Evolutionary conservation across 768 basidiomycete genomes (phyloP).

Genomic region (Sutorius australiensis): DNA sequence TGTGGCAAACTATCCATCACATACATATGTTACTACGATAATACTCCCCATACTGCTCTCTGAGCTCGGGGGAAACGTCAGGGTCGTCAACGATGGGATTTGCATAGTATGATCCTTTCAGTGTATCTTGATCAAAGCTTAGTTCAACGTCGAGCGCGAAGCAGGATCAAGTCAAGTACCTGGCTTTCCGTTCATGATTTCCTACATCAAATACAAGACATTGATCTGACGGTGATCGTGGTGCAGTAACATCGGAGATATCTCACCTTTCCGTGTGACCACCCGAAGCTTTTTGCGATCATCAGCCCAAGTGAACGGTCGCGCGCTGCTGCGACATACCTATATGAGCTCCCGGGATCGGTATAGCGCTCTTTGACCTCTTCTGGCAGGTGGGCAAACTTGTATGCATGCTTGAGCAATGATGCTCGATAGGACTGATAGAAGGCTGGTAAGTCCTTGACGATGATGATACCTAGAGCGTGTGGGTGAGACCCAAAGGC

Average conservation of each 20-base stretch:
- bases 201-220: conserved; percentile 39
- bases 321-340: conserved; percentile 41
- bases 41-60: conserved; percentile 69
- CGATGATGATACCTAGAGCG: conserved; percentile 76
- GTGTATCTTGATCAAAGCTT: conserved; percentile 48
- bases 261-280: conserved; percentile 90
- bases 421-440: conserved; percentile 64
- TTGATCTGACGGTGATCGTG: neutral
- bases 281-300: conserved; percentile 68
- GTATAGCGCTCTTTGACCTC: conserved; percentile 66
- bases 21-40: conserved; percentile 88
- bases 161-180: conserved; percentile 36
- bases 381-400: conserved; percentile 71
- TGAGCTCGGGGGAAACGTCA: conserved; percentile 54
- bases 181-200: conserved; percentile 94
- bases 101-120: conserved; percentile 95
- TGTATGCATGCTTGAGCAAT: conserved; percentile 70
- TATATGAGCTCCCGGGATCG: conserved; percentile 69
- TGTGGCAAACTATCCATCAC: conserved; percentile 3
- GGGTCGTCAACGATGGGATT: conserved; percentile 66
- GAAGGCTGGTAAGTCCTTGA: conserved; percentile 71
- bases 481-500: conserved; percentile 80
- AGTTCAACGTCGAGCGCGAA: neutral
- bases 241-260: neutral
- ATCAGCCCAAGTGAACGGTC: neutral